phyloP scores from a whole-genome alignment of 345 rosid genomes.

The Cardamine resedifolia region DNA sequence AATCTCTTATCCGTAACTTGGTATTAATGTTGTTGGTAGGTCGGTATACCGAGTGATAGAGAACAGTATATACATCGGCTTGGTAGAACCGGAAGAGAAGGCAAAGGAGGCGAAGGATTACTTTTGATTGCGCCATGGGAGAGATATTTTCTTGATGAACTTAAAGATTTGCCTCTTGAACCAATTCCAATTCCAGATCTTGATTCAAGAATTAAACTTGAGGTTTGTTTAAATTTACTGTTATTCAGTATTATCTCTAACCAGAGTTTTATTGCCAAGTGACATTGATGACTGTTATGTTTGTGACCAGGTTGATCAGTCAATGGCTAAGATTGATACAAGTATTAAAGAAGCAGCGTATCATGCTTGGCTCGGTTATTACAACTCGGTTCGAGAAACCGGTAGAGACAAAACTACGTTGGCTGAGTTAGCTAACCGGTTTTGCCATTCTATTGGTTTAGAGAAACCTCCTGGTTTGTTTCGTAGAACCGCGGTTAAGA shows the following conservation, averaged over 20 bases:
- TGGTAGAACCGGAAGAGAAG: slow-evolving; percentile 90
- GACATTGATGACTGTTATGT: not conserved
- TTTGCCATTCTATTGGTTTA: slow-evolving; percentile 77
- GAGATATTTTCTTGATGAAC: slow-evolving; percentile 77
- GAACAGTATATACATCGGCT: slow-evolving; percentile 89
- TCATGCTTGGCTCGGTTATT: slow-evolving; percentile 96
- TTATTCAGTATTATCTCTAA: not conserved
- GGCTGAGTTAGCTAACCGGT: slow-evolving; percentile 74
- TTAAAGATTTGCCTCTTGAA: slow-evolving; percentile 79
- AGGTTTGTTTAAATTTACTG: slow-evolving; percentile 46
- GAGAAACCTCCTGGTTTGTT: slow-evolving; percentile 73
- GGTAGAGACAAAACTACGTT: slow-evolving; percentile 88
- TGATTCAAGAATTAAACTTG: slow-evolving; percentile 53
- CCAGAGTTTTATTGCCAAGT: slow-evolving; percentile 11
- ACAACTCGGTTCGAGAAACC: slow-evolving; percentile 78
- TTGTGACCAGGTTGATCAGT: slow-evolving; percentile 58
- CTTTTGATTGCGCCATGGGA: slow-evolving; percentile 96
- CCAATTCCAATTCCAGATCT: slow-evolving; percentile 55
- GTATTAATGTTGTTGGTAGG: slow-evolving; percentile 43
- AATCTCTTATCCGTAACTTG: not conserved
- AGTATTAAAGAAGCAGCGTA: slow-evolving; percentile 92
- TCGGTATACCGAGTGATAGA: slow-evolving; percentile 74
- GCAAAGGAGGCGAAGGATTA: slow-evolving; percentile 83
- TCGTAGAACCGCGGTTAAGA: slow-evolving; percentile 83
- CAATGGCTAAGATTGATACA: slow-evolving; percentile 69